A percentile compares a stretch with the other conserved stretches of the same genome.
Evolutionary conservation across 805 yeast genomes (phyloP).

Genomic region (Brettanomyces naardenensis): DNA sequence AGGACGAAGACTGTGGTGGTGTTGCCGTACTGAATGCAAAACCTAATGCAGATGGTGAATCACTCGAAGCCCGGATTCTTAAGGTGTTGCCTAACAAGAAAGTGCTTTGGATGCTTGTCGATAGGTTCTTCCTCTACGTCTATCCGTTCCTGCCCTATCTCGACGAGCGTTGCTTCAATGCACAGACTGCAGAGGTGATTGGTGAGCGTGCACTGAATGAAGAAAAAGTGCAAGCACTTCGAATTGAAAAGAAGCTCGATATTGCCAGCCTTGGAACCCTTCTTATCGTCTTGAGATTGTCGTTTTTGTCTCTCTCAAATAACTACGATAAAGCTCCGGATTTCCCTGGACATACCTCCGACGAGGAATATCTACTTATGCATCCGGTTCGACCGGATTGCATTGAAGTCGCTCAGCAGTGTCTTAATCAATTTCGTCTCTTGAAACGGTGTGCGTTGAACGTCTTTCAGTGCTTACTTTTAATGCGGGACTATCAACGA

Average conservation of each 20-base stretch:
- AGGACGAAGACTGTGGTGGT: neutral
- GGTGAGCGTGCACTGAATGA: slow-evolving; percentile 19
- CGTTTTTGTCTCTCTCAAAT: slow-evolving; percentile 19
- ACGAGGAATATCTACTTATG: slow-evolving; percentile 29
- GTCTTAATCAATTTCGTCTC: slow-evolving; percentile 47
- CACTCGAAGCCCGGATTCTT: slow-evolving; percentile 20
- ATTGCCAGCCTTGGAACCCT: slow-evolving; percentile 40
- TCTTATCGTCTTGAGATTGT: slow-evolving; percentile 35
- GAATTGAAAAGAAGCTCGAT: slow-evolving; percentile 36
- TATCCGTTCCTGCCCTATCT: slow-evolving; percentile 43
- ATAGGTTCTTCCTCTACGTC: slow-evolving; percentile 34
- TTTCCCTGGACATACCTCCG: neutral
- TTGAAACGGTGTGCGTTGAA: slow-evolving; percentile 40
- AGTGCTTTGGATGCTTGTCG: slow-evolving; percentile 37
- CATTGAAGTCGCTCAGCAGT: slow-evolving; percentile 39
- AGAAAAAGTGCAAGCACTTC: slow-evolving; percentile 21
- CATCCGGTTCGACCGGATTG: slow-evolving; percentile 29
- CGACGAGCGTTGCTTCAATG: slow-evolving; percentile 29
- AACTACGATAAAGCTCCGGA: slow-evolving; percentile 13
- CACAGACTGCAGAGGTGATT: slow-evolving; percentile 28
- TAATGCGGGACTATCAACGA: slow-evolving; percentile 41
- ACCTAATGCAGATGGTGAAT: slow-evolving; percentile 15
- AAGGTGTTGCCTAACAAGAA: slow-evolving; percentile 34
- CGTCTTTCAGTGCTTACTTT: slow-evolving; percentile 45
- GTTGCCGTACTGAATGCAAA: slow-evolving; percentile 2